A percentile compares a stretch with the other conserved stretches of the same genome.
phyloP scores from a whole-genome alignment of 106 monocot genomes.

The Phalaenopsis aphrodite region DNA sequence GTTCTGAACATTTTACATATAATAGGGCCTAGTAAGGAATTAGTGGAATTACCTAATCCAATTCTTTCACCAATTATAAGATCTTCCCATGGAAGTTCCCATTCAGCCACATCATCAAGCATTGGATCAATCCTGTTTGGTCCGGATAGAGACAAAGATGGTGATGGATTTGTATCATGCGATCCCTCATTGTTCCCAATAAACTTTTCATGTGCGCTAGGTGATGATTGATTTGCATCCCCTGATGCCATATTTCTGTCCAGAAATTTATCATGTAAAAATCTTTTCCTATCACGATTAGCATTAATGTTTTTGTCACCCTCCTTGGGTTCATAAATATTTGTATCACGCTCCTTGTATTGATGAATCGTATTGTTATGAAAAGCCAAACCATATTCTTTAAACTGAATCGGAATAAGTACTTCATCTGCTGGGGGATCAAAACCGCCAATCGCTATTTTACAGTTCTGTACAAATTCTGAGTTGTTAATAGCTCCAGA shows the following conservation, averaged over 20 bases:
- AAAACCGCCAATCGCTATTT: conserved; percentile 5
- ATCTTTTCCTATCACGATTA: conserved; percentile 35
- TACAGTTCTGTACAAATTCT: conserved; percentile 6
- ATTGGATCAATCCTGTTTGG: conserved; percentile 52
- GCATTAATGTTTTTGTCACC: conserved; percentile 18
- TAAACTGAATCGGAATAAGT: conserved; percentile 20
- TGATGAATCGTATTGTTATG: conserved; percentile 14
- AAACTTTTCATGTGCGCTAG: conserved; percentile 28
- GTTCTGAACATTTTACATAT: neutral
- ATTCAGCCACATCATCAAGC: conserved; percentile 87
- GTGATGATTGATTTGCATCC: neutral
- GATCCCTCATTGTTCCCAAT: conserved; percentile 19
- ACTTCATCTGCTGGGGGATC: conserved; percentile 16
- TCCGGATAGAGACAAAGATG: conserved; percentile 12
- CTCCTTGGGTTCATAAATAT: conserved; percentile 15
- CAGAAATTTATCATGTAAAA: neutral
- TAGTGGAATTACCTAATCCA: conserved; percentile 74
- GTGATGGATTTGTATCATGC: conserved; percentile 26
- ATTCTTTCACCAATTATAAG: conserved; percentile 97
- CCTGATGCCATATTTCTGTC: conserved; percentile 8
- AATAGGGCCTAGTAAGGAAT: neutral
- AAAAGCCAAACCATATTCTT: conserved; percentile 11
- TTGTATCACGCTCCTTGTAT: conserved; percentile 15
- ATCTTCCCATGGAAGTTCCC: conserved; percentile 90
- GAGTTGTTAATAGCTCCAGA: conserved; percentile 23